Conservation (phyloP, 2,329 filamentous ascomycete genomes). For the Penicillium olsonii region DNA sequence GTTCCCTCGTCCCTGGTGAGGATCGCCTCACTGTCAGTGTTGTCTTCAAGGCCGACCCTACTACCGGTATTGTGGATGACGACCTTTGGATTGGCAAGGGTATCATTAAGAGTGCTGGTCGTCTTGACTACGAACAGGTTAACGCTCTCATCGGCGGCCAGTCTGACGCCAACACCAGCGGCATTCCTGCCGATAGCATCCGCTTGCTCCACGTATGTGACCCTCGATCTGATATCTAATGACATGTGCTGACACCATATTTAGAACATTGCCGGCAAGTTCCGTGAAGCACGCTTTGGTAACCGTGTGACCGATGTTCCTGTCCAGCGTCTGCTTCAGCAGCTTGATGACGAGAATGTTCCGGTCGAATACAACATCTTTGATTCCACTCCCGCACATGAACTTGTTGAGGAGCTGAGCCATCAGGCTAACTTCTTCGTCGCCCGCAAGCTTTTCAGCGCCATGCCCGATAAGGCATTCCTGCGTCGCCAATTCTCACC, state of each 20-base stretch:
- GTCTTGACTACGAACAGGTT: constrained; percentile 80
- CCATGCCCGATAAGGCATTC: constrained; percentile 86
- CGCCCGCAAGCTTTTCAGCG: constrained; percentile 76
- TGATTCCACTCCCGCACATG: constrained; percentile 82
- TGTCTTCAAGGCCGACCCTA: constrained; percentile 84
- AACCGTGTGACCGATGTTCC: constrained; percentile 78
- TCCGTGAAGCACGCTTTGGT: constrained; percentile 83
- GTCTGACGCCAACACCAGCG: constrained; percentile 63
- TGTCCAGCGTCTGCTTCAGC: constrained; percentile 83
- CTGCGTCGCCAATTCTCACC: constrained; percentile 83
- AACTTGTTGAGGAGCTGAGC: constrained; percentile 91
- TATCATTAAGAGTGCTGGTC: constrained; percentile 88
- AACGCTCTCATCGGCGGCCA: constrained; percentile 74
- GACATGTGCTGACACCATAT: constrained; percentile 2
- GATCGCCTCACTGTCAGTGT: constrained; percentile 90
- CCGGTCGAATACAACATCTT: constrained; percentile 97
- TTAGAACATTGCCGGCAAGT: constrained; percentile 78
- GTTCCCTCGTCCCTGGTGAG: constrained; percentile 81
- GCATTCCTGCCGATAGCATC: constrained; percentile 72
- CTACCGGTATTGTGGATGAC: constrained; percentile 79
- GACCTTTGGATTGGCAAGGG: constrained; percentile 93
- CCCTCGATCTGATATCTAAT: background rate
- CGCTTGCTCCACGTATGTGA: constrained; percentile 70
- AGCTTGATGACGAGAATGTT: constrained; percentile 96
- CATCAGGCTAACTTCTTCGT: constrained; percentile 91